Base-by-base conservation (phyloP, 139 green algal species). In the Coelastrella sp. region DNA sequence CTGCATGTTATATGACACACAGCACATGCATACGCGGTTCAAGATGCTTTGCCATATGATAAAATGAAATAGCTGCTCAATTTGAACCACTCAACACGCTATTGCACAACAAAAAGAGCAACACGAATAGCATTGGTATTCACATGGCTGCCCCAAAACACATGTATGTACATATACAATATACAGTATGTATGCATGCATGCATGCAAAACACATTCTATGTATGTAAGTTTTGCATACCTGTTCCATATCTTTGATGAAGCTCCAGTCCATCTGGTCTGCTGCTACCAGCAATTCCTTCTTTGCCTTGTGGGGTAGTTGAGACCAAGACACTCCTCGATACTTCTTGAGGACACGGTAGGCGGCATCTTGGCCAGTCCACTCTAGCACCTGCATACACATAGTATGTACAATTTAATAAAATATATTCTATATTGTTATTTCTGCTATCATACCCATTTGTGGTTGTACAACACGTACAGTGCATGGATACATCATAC, bases 221-320 rank as follows among this genome's bases (percentile, higher is more conserved):
- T n/a, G n/a, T n/a, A n/a, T n/a, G n/a, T n/a, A n/a, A n/a, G n/a
- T n/a, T 21, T 9, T 5, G 27, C 19, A 27, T 66, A 84, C 78
- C 48, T 86, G 40, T 5, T 40, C 48, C 9, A 86, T 71, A 13
- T 80, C 37, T 38, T 37, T 40, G 45, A 86, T 30, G 50, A 86
- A 86, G 80, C 68, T 79, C 80, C 80, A 86, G 66, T 86, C 80
- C 67, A 86, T 27, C 11, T 41, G 13, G 37, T 86, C 80, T 32
- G 80, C 68, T 5, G 80, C 80, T 6, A 40, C 38, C 67, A 86
- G 66, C 35, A 86, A 35, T 5, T 38, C 45, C 80, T 86, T 78
- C 67, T 86, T 86, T 13, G 80, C 66, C 5, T 30, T 48, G 21
- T 84, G 60, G 4, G 60, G 60, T 40, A 84, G 78, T 15, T 41